phyloP scores from a whole-genome alignment of 2,329 filamentous ascomycete species.

The Onygenales sp. region DNA sequence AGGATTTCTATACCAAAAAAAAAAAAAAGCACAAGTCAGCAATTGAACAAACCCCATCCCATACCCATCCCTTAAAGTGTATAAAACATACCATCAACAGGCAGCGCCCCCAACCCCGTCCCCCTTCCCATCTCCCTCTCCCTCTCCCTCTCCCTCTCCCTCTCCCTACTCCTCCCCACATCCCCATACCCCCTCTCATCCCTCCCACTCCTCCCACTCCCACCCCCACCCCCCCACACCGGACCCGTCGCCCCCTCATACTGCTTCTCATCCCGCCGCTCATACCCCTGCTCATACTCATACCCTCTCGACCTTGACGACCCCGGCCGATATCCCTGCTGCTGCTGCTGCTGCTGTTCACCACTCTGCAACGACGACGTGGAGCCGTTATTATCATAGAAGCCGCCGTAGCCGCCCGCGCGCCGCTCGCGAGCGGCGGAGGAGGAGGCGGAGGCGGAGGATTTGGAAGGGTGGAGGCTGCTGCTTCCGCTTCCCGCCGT shows the following conservation, averaged over 20 bases:
- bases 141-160: constrained; percentile 14
- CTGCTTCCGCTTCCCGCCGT: constrained; percentile 2
- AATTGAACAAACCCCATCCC: constrained; percentile 1
- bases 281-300: background rate
- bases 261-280: background rate
- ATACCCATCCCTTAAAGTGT: background rate
- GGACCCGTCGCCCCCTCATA: background rate
- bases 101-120: constrained; percentile 18
- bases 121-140: constrained; percentile 11
- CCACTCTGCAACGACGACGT: constrained; percentile 6
- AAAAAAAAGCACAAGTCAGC: background rate
- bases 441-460: constrained; percentile 1
- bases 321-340: background rate
- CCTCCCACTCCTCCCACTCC: background rate
- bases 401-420: constrained; percentile 36
- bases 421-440: constrained; percentile 24
- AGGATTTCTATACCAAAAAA: constrained; percentile 46
- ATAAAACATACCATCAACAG: constrained; percentile 24
- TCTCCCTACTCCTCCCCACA: constrained; percentile 12
- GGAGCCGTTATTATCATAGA: constrained; percentile 19
- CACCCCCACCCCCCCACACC: background rate
- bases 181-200: background rate
- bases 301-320: background rate
- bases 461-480: constrained; percentile 8
- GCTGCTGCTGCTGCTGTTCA: background rate